Conservation (phyloP, 305 asterid genomes). For the Solanum hybrid region DNA sequence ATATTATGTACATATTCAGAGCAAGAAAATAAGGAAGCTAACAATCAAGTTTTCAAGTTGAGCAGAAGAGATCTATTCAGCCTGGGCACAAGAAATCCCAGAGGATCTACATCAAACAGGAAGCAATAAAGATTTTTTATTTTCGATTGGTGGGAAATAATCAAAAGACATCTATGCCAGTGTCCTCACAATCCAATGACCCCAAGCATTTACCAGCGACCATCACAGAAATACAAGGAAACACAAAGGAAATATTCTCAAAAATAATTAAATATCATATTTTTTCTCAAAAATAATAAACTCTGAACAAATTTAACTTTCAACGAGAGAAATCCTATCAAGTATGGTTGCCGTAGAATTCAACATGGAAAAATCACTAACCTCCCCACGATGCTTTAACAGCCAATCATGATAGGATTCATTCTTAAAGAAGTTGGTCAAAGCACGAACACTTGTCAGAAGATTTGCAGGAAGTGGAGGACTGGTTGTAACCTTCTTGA, state of each 20-base stretch:
- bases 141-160: not conserved
- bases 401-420: slow-evolving; percentile 52
- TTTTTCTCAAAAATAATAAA: not conserved
- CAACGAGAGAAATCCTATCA: not conserved
- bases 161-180: not conserved
- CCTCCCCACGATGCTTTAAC: slow-evolving; percentile 68
- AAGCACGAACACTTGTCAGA: slow-evolving; percentile 76
- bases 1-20: not conserved
- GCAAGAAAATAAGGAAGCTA: not conserved
- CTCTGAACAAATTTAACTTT: not conserved
- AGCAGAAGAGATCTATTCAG: not conserved
- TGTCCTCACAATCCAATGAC: not conserved
- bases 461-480: slow-evolving; percentile 79
- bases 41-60: not conserved
- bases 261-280: not conserved
- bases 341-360: not conserved
- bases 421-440: slow-evolving; percentile 74
- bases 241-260: not conserved
- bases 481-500: slow-evolving; percentile 64
- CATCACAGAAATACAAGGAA: not conserved
- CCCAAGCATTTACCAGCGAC: not conserved
- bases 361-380: slow-evolving; percentile 18
- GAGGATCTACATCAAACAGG: not conserved
- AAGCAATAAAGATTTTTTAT: not conserved
- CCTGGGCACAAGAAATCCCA: not conserved